phyloP scores from a whole-genome alignment of 2,329 filamentous ascomycete species.

The Alternaria triticina region DNA sequence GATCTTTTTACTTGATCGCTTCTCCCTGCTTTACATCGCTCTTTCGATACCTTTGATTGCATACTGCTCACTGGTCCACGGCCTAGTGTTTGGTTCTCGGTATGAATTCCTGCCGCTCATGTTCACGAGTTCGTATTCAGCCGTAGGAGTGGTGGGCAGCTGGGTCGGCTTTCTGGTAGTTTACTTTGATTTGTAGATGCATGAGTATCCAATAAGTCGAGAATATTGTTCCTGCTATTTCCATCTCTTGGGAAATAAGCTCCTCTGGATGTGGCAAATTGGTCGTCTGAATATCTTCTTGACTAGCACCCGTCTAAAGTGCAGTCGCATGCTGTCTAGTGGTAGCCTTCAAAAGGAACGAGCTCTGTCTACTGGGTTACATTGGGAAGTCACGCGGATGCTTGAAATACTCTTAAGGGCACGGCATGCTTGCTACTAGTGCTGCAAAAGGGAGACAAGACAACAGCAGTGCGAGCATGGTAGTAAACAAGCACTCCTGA shows the following conservation, averaged over 20 bases:
- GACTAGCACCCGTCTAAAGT: neutral
- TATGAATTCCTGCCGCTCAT: conserved; percentile 94
- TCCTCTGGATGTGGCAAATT: neutral
- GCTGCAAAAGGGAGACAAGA: neutral
- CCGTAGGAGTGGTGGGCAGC: conserved; percentile 92
- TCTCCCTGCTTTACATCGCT: conserved; percentile 87
- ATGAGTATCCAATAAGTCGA: neutral
- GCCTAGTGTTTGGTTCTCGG: conserved; percentile 78
- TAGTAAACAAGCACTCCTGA: conserved; percentile 1
- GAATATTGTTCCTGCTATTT: neutral
- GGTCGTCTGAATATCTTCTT: neutral
- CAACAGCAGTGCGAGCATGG: neutral
- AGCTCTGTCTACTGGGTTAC: neutral
- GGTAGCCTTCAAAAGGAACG: neutral
- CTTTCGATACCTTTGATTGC: conserved; percentile 86
- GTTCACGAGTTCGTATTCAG: conserved; percentile 95
- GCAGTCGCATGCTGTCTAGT: neutral
- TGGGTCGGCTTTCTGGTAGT: conserved; percentile 95
- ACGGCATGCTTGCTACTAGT: neutral
- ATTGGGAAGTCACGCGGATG: neutral
- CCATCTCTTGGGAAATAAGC: neutral
- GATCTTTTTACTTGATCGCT: conserved; percentile 89
- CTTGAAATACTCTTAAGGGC: neutral
- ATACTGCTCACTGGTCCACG: conserved; percentile 86
- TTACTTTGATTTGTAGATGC: conserved; percentile 65